Evolutionary conservation across 257 asterid species (phyloP), one percentile per base, ranked within the genome.

Genomic region (Cinchona pubescens): DNA sequence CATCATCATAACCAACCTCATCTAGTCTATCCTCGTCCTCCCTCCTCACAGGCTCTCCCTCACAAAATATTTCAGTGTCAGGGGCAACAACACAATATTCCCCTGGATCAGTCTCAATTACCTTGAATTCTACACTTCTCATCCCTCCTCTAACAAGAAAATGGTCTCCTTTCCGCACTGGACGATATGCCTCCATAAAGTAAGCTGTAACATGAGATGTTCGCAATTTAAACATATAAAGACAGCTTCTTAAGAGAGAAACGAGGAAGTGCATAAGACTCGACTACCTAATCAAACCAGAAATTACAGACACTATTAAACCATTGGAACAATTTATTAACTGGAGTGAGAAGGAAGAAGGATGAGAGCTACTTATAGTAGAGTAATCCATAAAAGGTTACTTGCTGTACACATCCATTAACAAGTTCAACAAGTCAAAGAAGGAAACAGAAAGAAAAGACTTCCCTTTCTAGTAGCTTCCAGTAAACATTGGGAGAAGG

Each of bases 71-170:
- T 81, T 89, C 94, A 32, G 94, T 89, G 70, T 89, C 94, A 58
- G 91, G 93, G 70, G 90, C 88, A 76, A 89, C 94, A 78, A 89
- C 94, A 80, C 94, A 89, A 66, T 89, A 89, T 59, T 89, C 94
- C 59, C 90, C 87, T 6, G 94, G 94, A 48, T 89, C 91, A 72
- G 91, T 86, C 82, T 88, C 93, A 56, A 88, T 71, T 35, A 88
- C 86, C 77, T 86, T 88, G 69, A 87, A 89, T 72, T 89, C 94
- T 60, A 89, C 91, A 62, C 91, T 89, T 79, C 94, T 82, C 94
- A 89, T 87, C 55, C 94, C 94, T 27, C 94, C 94, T 76, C 94
- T 80, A 68, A 89, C 91, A 56, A 89, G 91, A 69, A 89, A 89
- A 78, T 87, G 86, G 67, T 89, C 94, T 25, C 86, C 88, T 83